These are phyloP conservation scores for Mycena albidolilacea DNA, from an alignment of 768 basidiomycete genomes.

Conservation along the genomic window DNA sequence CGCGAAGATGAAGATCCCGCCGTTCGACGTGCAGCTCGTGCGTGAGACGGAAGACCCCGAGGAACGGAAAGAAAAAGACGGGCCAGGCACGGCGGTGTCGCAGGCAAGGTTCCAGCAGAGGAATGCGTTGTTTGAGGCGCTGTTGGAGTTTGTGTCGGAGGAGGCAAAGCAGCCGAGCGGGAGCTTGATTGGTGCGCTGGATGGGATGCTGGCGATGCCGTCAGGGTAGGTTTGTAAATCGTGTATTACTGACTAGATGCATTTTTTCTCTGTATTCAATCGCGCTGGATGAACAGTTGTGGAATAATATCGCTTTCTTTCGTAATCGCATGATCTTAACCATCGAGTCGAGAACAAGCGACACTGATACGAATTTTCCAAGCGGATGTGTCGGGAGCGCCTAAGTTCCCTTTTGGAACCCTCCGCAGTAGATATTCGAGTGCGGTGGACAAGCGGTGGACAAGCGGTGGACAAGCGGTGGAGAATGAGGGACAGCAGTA, in stretches of 20 bases:
- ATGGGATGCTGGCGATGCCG: slow-evolving; percentile 49
- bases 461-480: no score
- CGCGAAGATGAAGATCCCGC: slow-evolving; percentile 44
- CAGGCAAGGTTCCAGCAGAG: slow-evolving; percentile 73
- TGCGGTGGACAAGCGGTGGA: no score
- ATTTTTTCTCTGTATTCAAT: slow-evolving; percentile 5
- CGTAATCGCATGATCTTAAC: no score
- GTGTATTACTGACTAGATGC: background rate
- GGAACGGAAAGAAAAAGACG: slow-evolving; percentile 37
- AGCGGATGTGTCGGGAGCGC: no score
- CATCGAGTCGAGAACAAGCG: no score
- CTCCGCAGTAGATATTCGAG: no score
- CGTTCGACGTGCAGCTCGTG: slow-evolving; percentile 40
- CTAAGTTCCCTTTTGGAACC: no score
- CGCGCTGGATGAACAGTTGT: no score
- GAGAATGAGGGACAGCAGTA: no score
- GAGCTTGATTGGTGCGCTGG: slow-evolving; percentile 75
- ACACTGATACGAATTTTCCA: no score
- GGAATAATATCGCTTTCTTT: no score
- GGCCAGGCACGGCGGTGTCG: slow-evolving; percentile 49
- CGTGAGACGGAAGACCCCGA: slow-evolving; percentile 42
- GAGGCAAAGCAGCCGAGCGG: slow-evolving; percentile 77
- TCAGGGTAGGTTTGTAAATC: slow-evolving; percentile 37
- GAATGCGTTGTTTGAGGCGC: slow-evolving; percentile 76
- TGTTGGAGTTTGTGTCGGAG: slow-evolving; percentile 75